These are phyloP conservation scores for Pseudocercospora eumusae DNA, from an alignment of 2,329 filamentous ascomycete genomes.

Conservation along the genomic window DNA sequence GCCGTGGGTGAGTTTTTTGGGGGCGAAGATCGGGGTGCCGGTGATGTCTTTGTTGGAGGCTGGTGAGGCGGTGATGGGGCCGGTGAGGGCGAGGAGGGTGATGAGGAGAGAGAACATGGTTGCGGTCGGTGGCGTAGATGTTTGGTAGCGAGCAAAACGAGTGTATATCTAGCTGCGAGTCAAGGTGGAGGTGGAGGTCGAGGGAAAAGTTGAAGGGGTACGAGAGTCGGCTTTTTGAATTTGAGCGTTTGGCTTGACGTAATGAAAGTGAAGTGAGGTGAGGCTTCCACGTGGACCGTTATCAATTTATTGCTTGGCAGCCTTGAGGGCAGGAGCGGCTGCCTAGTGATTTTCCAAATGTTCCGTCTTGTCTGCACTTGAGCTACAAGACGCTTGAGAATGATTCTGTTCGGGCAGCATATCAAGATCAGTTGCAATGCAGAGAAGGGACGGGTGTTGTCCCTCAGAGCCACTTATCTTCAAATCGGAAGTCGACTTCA, in stretches of 20 bases:
- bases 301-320: not conserved
- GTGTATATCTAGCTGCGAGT: not conserved
- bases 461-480: not conserved
- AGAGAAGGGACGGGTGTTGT: not conserved
- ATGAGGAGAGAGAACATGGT: conserved; percentile 8
- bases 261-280: not conserved
- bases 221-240: not conserved
- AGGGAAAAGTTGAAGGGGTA: conserved; percentile 1
- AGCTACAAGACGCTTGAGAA: not conserved
- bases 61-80: conserved; percentile 7
- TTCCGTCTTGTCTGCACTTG: not conserved
- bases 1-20: conserved; percentile 3
- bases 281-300: not conserved
- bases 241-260: not conserved
- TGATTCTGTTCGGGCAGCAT: not conserved
- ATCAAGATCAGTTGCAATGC: not conserved
- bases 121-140: not conserved
- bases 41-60: not conserved
- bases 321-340: not conserved
- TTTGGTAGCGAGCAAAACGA: not conserved
- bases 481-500: not conserved
- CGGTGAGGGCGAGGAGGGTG: conserved; percentile 7
- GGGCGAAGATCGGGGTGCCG: not conserved
- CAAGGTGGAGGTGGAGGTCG: conserved; percentile 8
- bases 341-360: not conserved